Evolutionary conservation across 768 basidiomycete species (phyloP), one percentile per base, ranked within the genome.

Genomic region (Mycena chlorophos): DNA sequence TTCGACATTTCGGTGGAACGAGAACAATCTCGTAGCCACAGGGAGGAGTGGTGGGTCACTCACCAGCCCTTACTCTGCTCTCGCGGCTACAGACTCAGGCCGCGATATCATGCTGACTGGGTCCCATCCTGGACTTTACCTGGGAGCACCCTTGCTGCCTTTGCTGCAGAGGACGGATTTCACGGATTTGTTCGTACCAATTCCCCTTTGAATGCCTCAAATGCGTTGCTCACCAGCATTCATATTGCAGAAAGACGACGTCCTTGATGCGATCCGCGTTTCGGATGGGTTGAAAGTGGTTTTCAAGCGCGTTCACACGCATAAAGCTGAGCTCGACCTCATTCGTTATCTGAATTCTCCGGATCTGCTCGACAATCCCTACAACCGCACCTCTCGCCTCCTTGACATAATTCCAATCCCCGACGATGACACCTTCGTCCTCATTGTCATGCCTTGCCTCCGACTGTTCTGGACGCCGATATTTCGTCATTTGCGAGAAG

Each of bases 391-490:
- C 10, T 63, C 66, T 3, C 66, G 65, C 1, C 38, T 71, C 2
- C 55, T 67, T 1, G 67, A 68, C 27, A 34, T 65, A 3, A 57
- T 70, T 5, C 59, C 52, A 1, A 29, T 66, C 10, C 68, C 68
- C 13, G 52, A 58, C 39, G 38, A 56, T 27, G 40, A 56, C 13
- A 8, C 8, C 40, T 25, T 34, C 4, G 29, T 47, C 1, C 26
- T 69, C 2, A n/a, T 68, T 20, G 65, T 68, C 2, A 66, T 68
- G 62, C 66, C 66, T 3, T 43, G 56, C 26, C 52, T 65, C 5
- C 42, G 58, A 1, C 46, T n/a, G 4, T 66, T 69, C 12, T 29
- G 61, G 2, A 2, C 3, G 19, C 39, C 65, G 1, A 61, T 63
- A 3, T 71, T 71, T 50, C 57, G 56, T 5, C 53, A 55, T 13